Evolutionary conservation across 495 filamentous ascomycete species (phyloP), one percentile per base, ranked within the genome.

Genomic region (Extremus antarcticus): DNA sequence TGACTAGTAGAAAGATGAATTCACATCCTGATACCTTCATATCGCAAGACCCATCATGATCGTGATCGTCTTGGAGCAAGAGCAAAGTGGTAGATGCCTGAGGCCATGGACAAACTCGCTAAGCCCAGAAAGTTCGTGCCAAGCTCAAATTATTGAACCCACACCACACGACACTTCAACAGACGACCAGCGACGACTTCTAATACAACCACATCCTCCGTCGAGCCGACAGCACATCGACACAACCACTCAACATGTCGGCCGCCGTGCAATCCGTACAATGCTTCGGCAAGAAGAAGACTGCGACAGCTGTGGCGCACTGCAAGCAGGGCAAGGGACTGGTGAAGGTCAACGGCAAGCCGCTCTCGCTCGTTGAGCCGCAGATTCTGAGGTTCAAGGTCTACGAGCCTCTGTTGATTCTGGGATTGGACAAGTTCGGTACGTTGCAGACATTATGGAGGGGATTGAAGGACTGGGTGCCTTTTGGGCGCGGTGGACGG

Each of bases 301-400:
- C 65, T 38, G 70, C 70, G 52, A 72, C 70, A 53, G 86, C 86
- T 63, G 88, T 94, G 71, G 88, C 88, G 73, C 88, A 90, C 76
- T 94, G 89, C 87, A 92, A 92, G 82, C 75, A 84, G 74, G 89
- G 89, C 68, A 88, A 86, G 71, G 92, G 92, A 73, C 86, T 98
- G 66, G 79, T 98, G 76, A 94, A 90, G 80, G 92, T 97, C 71
- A 98, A 98, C 80, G 92, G 92, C 74, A 85, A 88, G 75, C 92
- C 92, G 62, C 80, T 98, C 68, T 79, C 79, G 64, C 88, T 97
- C 65, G 86, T 94, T 64, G 84, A 95, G 77, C 88, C 92, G 62
- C 88, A 95, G 77, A 85, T 95, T 74, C 87, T 98, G 68, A 86
- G 92, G 71, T 95, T 94, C 81, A 98, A 97, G 82, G 87, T 90